Evolutionary conservation across 495 filamentous ascomycete genomes (phyloP).

Genomic region (Neurospora terricola): DNA sequence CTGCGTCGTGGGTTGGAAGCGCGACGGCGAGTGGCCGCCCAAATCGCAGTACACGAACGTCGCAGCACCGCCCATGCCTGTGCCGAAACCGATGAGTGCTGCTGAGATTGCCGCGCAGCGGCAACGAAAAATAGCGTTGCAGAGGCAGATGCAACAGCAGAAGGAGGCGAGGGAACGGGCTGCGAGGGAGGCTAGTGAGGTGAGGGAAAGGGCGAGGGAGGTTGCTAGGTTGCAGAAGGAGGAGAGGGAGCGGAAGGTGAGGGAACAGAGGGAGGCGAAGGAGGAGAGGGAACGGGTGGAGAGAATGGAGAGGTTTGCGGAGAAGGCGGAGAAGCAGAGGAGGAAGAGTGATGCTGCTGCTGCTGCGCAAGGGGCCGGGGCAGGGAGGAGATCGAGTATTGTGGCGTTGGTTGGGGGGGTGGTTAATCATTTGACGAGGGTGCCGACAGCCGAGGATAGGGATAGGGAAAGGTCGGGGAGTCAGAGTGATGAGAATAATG

Average conservation of each 20-base stretch:
- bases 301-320: conserved; percentile 3
- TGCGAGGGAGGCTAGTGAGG: not conserved
- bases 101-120: conserved; percentile 25
- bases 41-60: conserved; percentile 30
- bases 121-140: conserved; percentile 21
- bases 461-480: not conserved
- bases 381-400: not conserved
- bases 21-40: conserved; percentile 91
- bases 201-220: not conserved
- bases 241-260: conserved; percentile 11
- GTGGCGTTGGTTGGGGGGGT: not conserved
- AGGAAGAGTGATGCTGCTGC: conserved; percentile 31
- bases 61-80: conserved; percentile 19
- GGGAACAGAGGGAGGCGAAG: not conserved
- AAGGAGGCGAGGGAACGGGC: conserved; percentile 10
- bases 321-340: conserved; percentile 31
- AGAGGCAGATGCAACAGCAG: conserved; percentile 10
- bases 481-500: conserved; percentile 34
- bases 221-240: conserved; percentile 6
- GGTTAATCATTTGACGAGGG: not conserved
- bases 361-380: not conserved
- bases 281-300: not conserved
- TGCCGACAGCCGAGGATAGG: not conserved
- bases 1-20: conserved; percentile 86
- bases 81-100: not conserved